Evolutionary conservation across 805 yeast genomes (phyloP), one percentile per base, ranked within the genome.

Genomic region (Metschnikowia lochheadii): DNA sequence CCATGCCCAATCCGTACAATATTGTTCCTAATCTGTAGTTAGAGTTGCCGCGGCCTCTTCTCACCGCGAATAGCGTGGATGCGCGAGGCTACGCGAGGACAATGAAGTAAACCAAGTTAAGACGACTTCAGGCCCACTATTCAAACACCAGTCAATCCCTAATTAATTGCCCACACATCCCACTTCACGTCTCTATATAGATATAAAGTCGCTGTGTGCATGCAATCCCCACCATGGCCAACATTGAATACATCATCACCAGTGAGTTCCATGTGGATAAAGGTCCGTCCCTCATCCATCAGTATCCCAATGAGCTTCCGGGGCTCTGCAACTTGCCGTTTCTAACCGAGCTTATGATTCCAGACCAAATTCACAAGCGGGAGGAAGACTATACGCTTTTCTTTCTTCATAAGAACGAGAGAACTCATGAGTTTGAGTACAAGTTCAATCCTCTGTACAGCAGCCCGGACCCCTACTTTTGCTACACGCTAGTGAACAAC

Each of bases 201-300:
- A 26, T 26, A 18, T 13, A 20, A 36, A 36, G 26, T 26, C 8
- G 26, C 26, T 6, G 43, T 36, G 29, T 44, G 17, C 33, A 35
- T 35, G 40, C 34, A 35, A 37, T 6, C 13, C 33, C 20, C 45
- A 49, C 10, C 23, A 57, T 57, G 61, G 60, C 60, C 32, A 78
- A 81, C 57, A 78, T 80, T 14, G 79, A 79, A 48, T 84, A 75
- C 60, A 75, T 85, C 20, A 58, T 89, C 32, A 76, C 89, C 5
- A 87, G 92, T 1, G 91, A 87, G 66, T 90, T 89, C 64, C 94
- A 89, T 63, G 81, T 84, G 55, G 84, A 80, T 58, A 73, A 81
- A 49, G 96, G 97, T 0, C 84, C 94, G 0, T 71, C 79, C 3
- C 67, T 89, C 32, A 72, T 72, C 47, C 78, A 79, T 56, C 90